Evolutionary conservation across 2,329 filamentous ascomycete species (phyloP).

Genomic region (Cercospora berteroae): DNA sequence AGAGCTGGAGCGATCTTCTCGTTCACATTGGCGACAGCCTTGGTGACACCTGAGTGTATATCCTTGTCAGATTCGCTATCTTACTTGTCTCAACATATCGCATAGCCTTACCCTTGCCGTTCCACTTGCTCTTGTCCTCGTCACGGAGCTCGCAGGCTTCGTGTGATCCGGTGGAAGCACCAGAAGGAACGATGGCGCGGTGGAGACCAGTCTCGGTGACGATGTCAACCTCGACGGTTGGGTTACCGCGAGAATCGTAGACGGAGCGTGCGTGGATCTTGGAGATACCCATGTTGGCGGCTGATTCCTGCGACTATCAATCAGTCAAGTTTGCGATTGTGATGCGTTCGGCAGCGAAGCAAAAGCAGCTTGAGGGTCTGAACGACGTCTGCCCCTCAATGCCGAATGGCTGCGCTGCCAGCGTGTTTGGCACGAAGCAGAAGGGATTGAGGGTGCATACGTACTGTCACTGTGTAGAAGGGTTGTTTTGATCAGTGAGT

Average conservation of each 20-base stretch:
- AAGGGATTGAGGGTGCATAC: neutral
- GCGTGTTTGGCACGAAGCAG: neutral
- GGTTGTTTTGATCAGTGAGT: neutral
- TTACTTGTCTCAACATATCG: neutral
- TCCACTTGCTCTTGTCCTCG: conserved; percentile 53
- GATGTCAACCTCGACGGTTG: conserved; percentile 96
- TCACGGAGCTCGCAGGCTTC: conserved; percentile 56
- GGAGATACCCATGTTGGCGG: conserved; percentile 67
- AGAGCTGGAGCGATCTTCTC: conserved; percentile 55
- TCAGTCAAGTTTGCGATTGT: neutral
- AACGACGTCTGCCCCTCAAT: neutral
- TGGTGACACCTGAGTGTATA: conserved; percentile 47
- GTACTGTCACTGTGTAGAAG: neutral
- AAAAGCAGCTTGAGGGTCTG: neutral
- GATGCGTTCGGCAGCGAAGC: neutral
- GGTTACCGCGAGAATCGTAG: conserved; percentile 97
- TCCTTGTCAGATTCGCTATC: conserved; percentile 1
- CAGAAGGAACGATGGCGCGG: conserved; percentile 95
- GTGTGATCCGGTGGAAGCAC: conserved; percentile 76
- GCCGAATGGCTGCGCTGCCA: neutral
- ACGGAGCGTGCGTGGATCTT: conserved; percentile 69
- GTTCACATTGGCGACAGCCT: conserved; percentile 57
- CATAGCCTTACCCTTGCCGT: conserved; percentile 48
- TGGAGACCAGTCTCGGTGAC: conserved; percentile 95
- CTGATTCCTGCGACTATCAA: neutral